Evolutionary conservation across 768 basidiomycete genomes (phyloP), one percentile per base, ranked within the genome.

Genomic region (Amanita jacksonii): DNA sequence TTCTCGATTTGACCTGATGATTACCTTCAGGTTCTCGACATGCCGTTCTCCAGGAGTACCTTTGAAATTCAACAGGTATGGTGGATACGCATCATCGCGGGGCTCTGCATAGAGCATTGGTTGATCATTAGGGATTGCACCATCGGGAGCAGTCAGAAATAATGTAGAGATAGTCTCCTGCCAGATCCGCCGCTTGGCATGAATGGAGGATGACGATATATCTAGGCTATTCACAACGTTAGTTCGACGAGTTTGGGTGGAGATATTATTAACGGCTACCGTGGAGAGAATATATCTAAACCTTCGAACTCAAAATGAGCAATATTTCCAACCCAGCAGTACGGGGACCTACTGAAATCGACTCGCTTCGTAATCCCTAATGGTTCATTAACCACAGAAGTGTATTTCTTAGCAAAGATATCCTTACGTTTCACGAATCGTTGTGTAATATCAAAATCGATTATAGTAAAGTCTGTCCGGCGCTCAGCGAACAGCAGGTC

Each of bases 251-350:
- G 18, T 10, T 10, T 5, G n/a, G 6, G 13, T 19, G 10, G 13
- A 20, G 3, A 34, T 13, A 23, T 18, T 9, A 18, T 15, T 10
- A 4, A 40, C 28, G 28, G 52, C 48, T 62, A 77, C 82, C 74
- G 68, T 16, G 86, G 86, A 12, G 84, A 86, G 57, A 88, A 88
- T 39, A 88, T 73, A 56, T 89, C 86, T 49, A 88, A 73, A 58
- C 82, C 82, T 85, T 25, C 13, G 32, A 38, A 32, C 20, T 8
- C 24, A 41, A 16, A 28, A 34, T 43, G 19, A 36, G 15, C 30
- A 15, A 7, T 20, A 35, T 20, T 8, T 38, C 8, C 30, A 12
- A 38, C 45, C 13, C 10, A 23, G 19, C 15, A 20, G 38, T 4
- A 10, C 6, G 27, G 25, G 35, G 0, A 68, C 79, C 44, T 49